Evolutionary conservation across 139 green algal species (phyloP).

Genomic region (Tetradesmus lagerheimii): DNA sequence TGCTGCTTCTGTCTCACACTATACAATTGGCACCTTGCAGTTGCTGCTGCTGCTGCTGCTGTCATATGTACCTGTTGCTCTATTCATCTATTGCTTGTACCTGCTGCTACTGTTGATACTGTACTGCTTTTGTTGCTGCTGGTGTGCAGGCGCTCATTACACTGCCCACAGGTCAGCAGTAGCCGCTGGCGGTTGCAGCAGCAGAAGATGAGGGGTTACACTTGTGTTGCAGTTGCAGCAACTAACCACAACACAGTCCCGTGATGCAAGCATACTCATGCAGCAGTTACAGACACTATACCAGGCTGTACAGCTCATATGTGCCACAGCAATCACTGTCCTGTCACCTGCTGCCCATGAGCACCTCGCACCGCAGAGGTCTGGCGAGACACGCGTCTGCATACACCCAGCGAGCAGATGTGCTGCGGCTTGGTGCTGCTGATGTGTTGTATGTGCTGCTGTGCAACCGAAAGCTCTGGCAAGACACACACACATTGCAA

Average conservation of each 20-base stretch:
- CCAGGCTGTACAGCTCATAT: neutral
- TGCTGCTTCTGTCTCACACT: neutral
- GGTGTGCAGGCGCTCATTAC: constrained; percentile 26
- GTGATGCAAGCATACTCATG: neutral
- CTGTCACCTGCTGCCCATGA: neutral
- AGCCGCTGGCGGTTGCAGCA: too few relatives aligned
- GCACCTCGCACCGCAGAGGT: neutral
- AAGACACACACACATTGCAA: constrained; percentile 45
- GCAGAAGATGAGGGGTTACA: too few relatives aligned
- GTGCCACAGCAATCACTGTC: neutral
- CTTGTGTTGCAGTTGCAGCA: neutral
- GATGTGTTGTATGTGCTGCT: neutral
- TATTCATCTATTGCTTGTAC: neutral
- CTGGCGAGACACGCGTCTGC: neutral
- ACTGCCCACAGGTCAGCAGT: constrained; percentile 24
- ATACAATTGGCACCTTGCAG: neutral
- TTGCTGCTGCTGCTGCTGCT: neutral
- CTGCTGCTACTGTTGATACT: neutral
- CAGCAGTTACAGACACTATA: neutral
- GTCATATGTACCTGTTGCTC: neutral
- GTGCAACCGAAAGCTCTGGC: constrained; percentile 9
- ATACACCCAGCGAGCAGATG: too few relatives aligned
- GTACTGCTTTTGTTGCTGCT: neutral
- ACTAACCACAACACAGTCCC: neutral
- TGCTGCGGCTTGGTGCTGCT: too few relatives aligned